phyloP scores from a whole-genome alignment of 2,329 filamentous ascomycete genomes.

The Arthrobotrys pseudoclavata region DNA sequence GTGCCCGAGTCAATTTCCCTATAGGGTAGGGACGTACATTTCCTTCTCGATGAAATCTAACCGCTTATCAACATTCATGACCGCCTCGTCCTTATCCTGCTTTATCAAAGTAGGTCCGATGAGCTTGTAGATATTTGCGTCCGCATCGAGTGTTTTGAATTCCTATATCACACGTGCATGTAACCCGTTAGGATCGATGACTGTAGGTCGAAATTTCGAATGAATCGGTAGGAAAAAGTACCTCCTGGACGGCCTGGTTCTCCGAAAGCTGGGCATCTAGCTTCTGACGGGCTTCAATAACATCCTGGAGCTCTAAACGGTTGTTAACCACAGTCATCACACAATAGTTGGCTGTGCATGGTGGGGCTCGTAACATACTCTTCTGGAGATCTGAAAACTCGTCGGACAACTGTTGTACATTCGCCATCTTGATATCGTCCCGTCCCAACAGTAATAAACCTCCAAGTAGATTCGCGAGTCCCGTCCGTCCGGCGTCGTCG shows the following conservation, averaged over 20 bases:
- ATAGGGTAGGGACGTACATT: conserved; percentile 74
- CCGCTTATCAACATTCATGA: conserved; percentile 89
- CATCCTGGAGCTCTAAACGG: conserved; percentile 79
- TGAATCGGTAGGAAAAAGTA: conserved; percentile 65
- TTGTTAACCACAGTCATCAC: not conserved
- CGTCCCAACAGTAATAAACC: not conserved
- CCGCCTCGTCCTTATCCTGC: conserved; percentile 91
- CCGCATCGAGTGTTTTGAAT: conserved; percentile 82
- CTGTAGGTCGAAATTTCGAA: not conserved
- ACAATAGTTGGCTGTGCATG: not conserved
- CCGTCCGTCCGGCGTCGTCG: not conserved
- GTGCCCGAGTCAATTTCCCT: not conserved
- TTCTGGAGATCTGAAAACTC: conserved; percentile 89
- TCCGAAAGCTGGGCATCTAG: conserved; percentile 95
- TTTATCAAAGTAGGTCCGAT: conserved; percentile 93
- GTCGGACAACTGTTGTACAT: conserved; percentile 85
- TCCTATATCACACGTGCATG: conserved; percentile 71
- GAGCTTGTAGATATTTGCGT: conserved; percentile 94
- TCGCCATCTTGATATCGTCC: conserved; percentile 72
- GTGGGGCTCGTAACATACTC: conserved; percentile 70
- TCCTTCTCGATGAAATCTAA: conserved; percentile 94
- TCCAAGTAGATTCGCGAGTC: not conserved
- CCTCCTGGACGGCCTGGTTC: conserved; percentile 87
- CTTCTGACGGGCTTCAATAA: conserved; percentile 85
- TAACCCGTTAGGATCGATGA: not conserved